Base-by-base conservation (phyloP, 2,329 filamentous ascomycete species). In the Polychaeton citri region DNA sequence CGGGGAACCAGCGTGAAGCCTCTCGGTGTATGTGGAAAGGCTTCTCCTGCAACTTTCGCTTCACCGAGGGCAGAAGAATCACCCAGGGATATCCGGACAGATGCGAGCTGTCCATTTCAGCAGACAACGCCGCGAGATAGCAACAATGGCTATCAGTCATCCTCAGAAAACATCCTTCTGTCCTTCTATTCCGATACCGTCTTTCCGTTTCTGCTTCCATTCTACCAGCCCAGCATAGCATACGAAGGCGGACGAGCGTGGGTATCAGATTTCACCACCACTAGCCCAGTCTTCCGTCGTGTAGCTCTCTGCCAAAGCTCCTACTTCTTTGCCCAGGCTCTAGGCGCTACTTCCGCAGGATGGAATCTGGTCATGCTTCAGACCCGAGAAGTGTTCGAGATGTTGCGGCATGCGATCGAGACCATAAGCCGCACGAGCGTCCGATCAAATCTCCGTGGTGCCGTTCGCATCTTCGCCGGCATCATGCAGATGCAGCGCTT, bases 131-230 rank as follows among this genome's bases (percentile, higher is more conserved):
- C n/a, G n/a, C n/a, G n/a, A n/a, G n/a, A n/a, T n/a, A n/a, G n/a
- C n/a, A n/a, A n/a, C n/a, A n/a, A n/a, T n/a, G n/a, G n/a, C n/a
- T n/a, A n/a, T n/a, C n/a, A n/a, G n/a, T n/a, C n/a, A n/a, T n/a
- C 3, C 3, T 4, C 24, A 28, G 24, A 28, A 10, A 7, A 10
- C 24, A 28, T 28, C 15, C 24, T 28, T 5, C 24, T 71, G 38
- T 72, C 74, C 65, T 64, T 72, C 38, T 79, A 76, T 48, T 60
- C 78, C 32, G 74, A 79, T 50, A 68, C 72, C 42, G 62, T 77
- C 15, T 68, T 78, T 41, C 74, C 75, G 2, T 72, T 76, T 43
- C 55, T 78, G 1, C 78, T 74, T 47, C 76, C 76, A 2, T 72
- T 76, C 49, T 79, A 78, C 52, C 65, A 65, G 2, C 74, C 75